Base-by-base conservation (phyloP, 2,329 filamentous ascomycete genomes). In the Didymella lethalis region DNA sequence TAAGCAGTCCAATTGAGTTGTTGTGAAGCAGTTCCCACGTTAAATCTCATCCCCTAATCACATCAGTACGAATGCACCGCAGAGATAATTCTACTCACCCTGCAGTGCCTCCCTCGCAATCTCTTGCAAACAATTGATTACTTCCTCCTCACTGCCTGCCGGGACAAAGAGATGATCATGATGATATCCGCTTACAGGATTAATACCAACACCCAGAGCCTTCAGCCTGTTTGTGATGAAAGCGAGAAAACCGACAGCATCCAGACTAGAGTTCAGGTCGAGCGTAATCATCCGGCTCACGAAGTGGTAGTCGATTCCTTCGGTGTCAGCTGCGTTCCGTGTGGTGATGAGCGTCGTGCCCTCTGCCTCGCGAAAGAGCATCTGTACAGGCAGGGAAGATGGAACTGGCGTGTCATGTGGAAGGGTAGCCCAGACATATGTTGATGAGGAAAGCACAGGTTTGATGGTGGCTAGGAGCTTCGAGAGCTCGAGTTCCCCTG, bases 311-410 rank as follows among this genome's bases (percentile, higher is more conserved):
- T 47, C 26, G n/a, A 47, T 18, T 11, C 18, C 11, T 28, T 47
- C 44, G n/a, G 29, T 8, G n/a, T 48, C 46, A 16, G 46, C 46
- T 48, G 31, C 46, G 8, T 31, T n/a, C 16, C 14, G 18, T 11
- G 46, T 34, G 4, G 46, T 48, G 18, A 48, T 23, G 18, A 48
- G 18, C 4, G 31, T 48, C 3, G 29, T 48, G 8, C 46, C 46
- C 23, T 48, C 29, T 7, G 46, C 31, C 20, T 48, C 46, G 31
- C 29, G 46, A 18, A 48, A 48, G 31, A 48, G 8, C 46, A 48
- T 36, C 29, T 48, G 46, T 2, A 48, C 29, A n/a, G 46, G 46
- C 10, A 48, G 18, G 10, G 46, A 36, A 12, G 28, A 31, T 14
- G 46, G 46, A 25, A 48, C n/a, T 2, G 29, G 8, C 3, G 10